Evolutionary conservation across 2,329 filamentous ascomycete genomes (phyloP).

Genomic region (Fusarium hostae): DNA sequence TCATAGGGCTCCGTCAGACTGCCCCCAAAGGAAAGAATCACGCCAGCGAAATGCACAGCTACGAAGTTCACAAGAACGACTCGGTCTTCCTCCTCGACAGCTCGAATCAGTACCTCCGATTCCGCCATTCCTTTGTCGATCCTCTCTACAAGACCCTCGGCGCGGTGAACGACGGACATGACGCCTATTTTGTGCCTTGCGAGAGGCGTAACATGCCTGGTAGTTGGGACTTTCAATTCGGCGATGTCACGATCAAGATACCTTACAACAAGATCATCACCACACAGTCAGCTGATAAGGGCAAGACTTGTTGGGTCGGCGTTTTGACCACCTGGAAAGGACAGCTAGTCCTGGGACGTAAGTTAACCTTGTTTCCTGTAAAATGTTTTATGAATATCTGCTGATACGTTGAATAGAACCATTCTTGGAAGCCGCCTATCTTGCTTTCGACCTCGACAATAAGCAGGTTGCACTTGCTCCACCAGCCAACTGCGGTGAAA

Average conservation of each 20-base stretch:
- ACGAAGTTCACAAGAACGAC: neutral
- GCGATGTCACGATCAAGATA: neutral
- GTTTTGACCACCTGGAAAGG: neutral
- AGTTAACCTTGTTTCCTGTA: accelerated
- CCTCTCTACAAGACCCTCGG: neutral
- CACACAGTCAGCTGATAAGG: neutral
- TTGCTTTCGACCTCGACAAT: neutral
- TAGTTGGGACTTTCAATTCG: neutral
- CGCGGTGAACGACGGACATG: neutral
- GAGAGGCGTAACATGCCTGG: neutral
- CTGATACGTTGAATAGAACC: neutral
- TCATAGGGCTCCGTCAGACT: neutral
- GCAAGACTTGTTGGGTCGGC: neutral
- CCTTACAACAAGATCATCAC: neutral
- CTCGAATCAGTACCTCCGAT: neutral
- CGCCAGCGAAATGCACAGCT: neutral
- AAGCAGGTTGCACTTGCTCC: neutral
- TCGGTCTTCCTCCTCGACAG: neutral
- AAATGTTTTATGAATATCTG: accelerated
- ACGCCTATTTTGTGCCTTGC: neutral
- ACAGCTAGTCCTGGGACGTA: neutral
- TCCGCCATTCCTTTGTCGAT: neutral
- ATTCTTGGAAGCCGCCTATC: neutral
- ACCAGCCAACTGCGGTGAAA: neutral
- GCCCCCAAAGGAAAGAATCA: neutral